Conservation (phyloP, 2,329 filamentous ascomycete genomes). For the Penicillium sp. region DNA sequence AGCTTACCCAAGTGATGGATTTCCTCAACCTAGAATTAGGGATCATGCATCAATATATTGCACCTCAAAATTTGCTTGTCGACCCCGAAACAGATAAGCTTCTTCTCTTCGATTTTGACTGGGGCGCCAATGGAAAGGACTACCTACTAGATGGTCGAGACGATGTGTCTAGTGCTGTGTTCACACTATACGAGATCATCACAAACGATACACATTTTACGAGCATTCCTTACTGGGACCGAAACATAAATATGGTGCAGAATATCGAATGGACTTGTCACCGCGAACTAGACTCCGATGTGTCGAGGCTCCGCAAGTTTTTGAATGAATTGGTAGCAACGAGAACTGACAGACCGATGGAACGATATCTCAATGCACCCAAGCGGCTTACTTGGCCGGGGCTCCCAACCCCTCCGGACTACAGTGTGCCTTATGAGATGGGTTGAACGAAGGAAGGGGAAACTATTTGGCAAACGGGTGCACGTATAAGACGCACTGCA, state of each 20-base stretch:
- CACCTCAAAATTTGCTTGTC: slow-evolving; percentile 32
- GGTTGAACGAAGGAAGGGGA: slow-evolving; percentile 13
- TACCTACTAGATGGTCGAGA: slow-evolving; percentile 23
- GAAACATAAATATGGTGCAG: slow-evolving; percentile 25
- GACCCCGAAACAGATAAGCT: slow-evolving; percentile 24
- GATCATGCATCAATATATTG: slow-evolving; percentile 36
- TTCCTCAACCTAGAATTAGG: slow-evolving; percentile 27
- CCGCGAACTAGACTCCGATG: slow-evolving; percentile 20
- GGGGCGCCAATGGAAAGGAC: slow-evolving; percentile 20
- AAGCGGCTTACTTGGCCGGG: too few species aligned
- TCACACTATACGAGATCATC: slow-evolving; percentile 30
- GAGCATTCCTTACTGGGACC: slow-evolving; percentile 25
- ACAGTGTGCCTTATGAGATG: slow-evolving; percentile 15
- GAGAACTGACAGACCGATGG: slow-evolving; percentile 11
- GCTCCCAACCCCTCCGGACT: too few species aligned
- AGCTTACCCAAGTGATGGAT: slow-evolving; percentile 27
- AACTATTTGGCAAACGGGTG: slow-evolving; percentile 13
- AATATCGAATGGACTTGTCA: slow-evolving; percentile 20
- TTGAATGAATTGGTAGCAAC: slow-evolving; percentile 20
- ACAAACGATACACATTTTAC: slow-evolving; percentile 27
- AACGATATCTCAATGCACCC: slow-evolving; percentile 1
- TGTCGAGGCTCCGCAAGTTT: slow-evolving; percentile 20
- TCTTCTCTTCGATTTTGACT: slow-evolving; percentile 29
- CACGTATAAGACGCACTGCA: slow-evolving; percentile 11
- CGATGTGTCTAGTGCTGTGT: slow-evolving; percentile 26